A percentile compares a stretch with the other conserved stretches of the same genome.
These are phyloP conservation scores for Oxyria digyna DNA, from an alignment of 148 eudicot genomes.

Conservation along the genomic window DNA sequence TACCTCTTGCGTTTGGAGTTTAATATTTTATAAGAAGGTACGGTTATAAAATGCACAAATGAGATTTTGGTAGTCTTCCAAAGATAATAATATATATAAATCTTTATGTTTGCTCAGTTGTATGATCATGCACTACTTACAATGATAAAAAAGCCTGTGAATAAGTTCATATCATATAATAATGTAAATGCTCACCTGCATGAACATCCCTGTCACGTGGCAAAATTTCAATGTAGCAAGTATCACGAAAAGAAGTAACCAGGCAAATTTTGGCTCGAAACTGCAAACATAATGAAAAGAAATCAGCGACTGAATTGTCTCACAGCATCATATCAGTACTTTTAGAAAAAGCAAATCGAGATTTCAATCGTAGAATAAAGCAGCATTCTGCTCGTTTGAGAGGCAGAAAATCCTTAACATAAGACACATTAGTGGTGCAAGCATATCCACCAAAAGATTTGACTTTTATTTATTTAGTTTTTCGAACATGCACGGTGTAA, in stretches of 20 bases:
- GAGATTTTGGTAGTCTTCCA: no score
- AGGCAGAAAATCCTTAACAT: background rate
- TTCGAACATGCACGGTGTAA: background rate
- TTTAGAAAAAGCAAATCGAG: background rate
- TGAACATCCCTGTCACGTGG: constrained; percentile 40
- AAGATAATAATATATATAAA: no score
- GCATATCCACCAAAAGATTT: background rate
- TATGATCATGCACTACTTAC: background rate
- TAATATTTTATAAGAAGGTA: background rate
- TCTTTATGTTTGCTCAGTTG: no score
- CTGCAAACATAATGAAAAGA: constrained; percentile 20
- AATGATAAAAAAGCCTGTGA: background rate
- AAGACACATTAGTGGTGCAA: background rate
- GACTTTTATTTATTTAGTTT: background rate
- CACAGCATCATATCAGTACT: background rate
- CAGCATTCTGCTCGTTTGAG: background rate
- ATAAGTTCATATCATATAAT: background rate
- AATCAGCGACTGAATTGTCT: background rate
- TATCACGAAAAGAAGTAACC: constrained; percentile 65
- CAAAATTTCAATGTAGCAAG: constrained; percentile 65
- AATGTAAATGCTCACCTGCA: constrained; percentile 27
- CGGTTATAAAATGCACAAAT: background rate
- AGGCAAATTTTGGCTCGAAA: constrained; percentile 55
- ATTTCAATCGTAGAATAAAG: background rate
- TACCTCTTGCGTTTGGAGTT: background rate